A percentile compares a stretch with the other conserved stretches of the same genome.
phyloP scores from a whole-genome alignment of 768 basidiomycete species.

The Mrakia hoshinonis region DNA sequence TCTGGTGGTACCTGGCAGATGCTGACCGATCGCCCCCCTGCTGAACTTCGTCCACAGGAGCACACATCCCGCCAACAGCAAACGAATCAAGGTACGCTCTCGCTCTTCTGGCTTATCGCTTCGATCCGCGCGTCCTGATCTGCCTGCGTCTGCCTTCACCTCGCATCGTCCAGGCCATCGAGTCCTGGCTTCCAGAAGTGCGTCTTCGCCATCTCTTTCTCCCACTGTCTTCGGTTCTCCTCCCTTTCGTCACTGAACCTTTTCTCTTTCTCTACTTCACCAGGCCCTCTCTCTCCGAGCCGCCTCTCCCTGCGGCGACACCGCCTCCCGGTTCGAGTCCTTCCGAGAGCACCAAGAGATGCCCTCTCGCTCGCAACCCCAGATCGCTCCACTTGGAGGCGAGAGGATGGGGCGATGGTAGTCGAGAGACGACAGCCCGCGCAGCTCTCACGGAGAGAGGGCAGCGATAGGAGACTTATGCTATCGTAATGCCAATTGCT shows the following conservation, averaged over 20 bases:
- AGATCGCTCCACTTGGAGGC: background rate
- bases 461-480: too few species aligned
- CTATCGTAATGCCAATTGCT: too few species aligned
- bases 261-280: too few species aligned
- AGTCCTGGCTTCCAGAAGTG: conserved; percentile 24
- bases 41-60: conserved; percentile 30
- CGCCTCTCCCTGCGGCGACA: conserved; percentile 17
- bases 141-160: background rate
- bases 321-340: background rate
- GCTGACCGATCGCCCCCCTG: too few species aligned
- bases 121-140: background rate
- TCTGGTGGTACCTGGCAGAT: background rate
- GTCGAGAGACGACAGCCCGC: background rate
- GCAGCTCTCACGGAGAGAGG: too few species aligned
- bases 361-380: background rate
- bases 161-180: conserved; percentile 3
- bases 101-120: background rate
- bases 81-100: conserved; percentile 58
- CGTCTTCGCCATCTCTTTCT: background rate
- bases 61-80: conserved; percentile 71
- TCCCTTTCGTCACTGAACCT: background rate
- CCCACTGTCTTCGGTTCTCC: background rate
- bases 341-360: conserved; percentile 4
- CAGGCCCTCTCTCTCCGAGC: conserved; percentile 21
- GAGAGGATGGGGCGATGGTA: conserved; percentile 7